Conservation (phyloP, 2,329 filamentous ascomycete species). For the Sphaceloma murrayae region DNA sequence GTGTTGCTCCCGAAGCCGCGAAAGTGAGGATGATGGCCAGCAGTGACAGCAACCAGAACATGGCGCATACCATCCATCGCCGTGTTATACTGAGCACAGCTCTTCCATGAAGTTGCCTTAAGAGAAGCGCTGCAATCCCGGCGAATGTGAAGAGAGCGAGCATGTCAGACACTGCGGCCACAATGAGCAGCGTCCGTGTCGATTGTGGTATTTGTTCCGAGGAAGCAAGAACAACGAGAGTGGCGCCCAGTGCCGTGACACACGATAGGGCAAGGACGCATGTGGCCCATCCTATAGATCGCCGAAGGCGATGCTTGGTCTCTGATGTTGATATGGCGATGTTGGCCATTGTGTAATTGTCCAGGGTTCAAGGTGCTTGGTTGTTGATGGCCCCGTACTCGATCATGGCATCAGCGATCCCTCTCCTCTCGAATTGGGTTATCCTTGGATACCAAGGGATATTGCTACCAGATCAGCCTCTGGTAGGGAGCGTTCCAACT, state of each 20-base stretch:
- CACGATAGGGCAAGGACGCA: conserved; percentile 3
- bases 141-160: conserved; percentile 18
- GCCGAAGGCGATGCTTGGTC: not conserved
- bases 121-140: conserved; percentile 4
- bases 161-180: conserved; percentile 21
- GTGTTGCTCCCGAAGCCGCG: conserved; percentile 19
- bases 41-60: conserved; percentile 16
- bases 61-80: conserved; percentile 4
- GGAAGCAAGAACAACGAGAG: conserved; percentile 1
- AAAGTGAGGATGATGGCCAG: conserved; percentile 22
- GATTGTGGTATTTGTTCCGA: not conserved
- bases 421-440: not conserved
- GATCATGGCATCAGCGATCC: not conserved
- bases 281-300: conserved; percentile 2
- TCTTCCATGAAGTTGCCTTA: conserved; percentile 3
- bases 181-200: conserved; percentile 12
- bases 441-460: too few relatives aligned
- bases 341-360: not conserved
- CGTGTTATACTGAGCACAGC: not conserved
- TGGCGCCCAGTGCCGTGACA: conserved; percentile 6
- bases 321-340: too few relatives aligned
- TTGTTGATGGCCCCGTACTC: too few relatives aligned
- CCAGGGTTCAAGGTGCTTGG: too few relatives aligned
- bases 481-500: too few relatives aligned
- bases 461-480: not conserved